Evolutionary conservation across 805 yeast genomes (phyloP), one percentile per base, ranked within the genome.

Genomic region (Schizosaccharomyces pombe): DNA sequence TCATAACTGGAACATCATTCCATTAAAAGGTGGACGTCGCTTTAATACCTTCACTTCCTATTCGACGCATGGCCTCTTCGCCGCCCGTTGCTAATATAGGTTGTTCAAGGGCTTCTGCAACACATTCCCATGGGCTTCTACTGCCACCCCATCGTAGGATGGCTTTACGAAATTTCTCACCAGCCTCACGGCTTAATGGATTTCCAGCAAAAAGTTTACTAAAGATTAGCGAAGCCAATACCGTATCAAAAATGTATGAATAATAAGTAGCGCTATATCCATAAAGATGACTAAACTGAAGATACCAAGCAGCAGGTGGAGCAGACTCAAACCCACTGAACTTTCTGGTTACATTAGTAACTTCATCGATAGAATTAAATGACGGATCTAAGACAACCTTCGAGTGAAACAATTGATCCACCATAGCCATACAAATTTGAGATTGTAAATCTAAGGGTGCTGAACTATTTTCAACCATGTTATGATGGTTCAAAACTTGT

Each of bases 231-330:
- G 85, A 77, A 0, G 97, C 96, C 58, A 91, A 83, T 5, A 95
- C 95, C 40, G 96, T 69, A 67, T 91, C 98, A 55, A 91, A 74
- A 54, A 91, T 66, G 64, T 91, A 91, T 31, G 95, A 82, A 67
- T 91, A 91, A 63, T 91, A 91, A 0, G 87, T 83, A 0, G 96
- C 84, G 1, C 97, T 97, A 63, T 91, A 91, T 0, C 95, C 85
- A 60, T 82, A 83, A 43, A 91, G 68, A 63, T 91, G 98, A 1
- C 95, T 94, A 67, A 91, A 87, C 63, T 80, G 85, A 1, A 94
- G 96, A 56, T 85, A 93, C 95, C 96, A 87, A 28, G 79, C 80
- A 1, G 94, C 79, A 69, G 57, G 62, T 53, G 24, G 54, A 54
- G 19, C 71, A 59, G 84, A 89, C 2, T 81, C 76, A 61, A 83